Evolutionary conservation across 495 filamentous ascomycete genomes (phyloP).

Genomic region (Penicillium atrosanguineum): DNA sequence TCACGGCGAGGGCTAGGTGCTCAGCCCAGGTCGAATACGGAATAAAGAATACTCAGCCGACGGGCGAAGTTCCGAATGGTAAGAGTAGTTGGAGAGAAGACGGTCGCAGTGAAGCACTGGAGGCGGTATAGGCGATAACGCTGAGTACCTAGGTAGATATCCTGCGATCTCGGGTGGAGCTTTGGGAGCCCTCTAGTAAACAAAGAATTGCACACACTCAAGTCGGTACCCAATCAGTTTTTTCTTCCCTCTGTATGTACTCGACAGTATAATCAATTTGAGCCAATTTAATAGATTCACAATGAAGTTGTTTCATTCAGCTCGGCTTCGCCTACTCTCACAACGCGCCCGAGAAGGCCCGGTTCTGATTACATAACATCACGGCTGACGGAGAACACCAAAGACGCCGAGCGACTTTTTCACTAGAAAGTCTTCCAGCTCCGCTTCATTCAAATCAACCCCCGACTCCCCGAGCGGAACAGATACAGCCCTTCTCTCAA

Average conservation of each 20-base stretch:
- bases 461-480: conserved; percentile 24
- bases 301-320: not conserved
- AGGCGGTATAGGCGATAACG: conserved; percentile 23
- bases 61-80: not conserved
- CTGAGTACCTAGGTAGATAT: conserved; percentile 13
- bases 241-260: not conserved
- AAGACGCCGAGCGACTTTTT: conserved; percentile 36
- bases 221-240: not conserved
- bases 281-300: not conserved
- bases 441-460: conserved; percentile 17
- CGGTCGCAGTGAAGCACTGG: conserved; percentile 1
- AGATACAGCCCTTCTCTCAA: conserved; percentile 20
- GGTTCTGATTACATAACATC: conserved; percentile 27
- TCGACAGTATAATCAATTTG: not conserved
- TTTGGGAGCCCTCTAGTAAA: not conserved
- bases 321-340: not conserved
- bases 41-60: not conserved
- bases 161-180: conserved; percentile 9
- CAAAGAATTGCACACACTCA: not conserved
- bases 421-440: conserved; percentile 28
- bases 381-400: conserved; percentile 31
- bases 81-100: conserved; percentile 2
- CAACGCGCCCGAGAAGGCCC: not conserved
- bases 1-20: not conserved
- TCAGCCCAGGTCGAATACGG: not conserved